Base-by-base conservation (phyloP, 2,329 filamentous ascomycete genomes). In the Fusarium luffae region DNA sequence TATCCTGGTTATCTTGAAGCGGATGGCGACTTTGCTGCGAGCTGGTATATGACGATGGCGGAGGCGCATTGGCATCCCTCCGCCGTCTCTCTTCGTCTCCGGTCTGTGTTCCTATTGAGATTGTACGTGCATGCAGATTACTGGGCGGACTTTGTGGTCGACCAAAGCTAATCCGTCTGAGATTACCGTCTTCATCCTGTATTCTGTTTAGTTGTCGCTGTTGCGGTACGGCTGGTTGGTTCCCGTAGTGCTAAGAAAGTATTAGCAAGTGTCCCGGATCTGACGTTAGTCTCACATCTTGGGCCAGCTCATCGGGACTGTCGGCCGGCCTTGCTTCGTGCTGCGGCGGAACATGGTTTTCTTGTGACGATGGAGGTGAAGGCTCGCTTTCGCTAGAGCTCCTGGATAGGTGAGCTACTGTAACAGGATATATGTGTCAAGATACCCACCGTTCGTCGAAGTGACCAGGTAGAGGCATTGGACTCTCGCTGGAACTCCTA, bases 301-400 rank as follows among this genome's bases (percentile, higher is more conserved):
- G 19, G 8, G 47, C 16, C 5, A 66, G 5, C 25, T 51, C 43
- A 32, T 68, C 65, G 1, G 64, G 64, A 7, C 65, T 68, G 10
- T 32, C 6, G 9, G 10, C 18, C 18, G 5, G 4, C 10, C 21
- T 13, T n/a, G 4, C 1, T 4, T 19, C 34, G 7, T 16, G 5
- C 1, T 9, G 47, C 11, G 4, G 6, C 16, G 12, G 0, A 3
- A 3, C 10, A 7, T 41, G 8, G 2, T 7, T 40, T 7, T 19
- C 21, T 18, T 46, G 34, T 4, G 40, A 54, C 7, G 25, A 28
- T 1, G n/a, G 10, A 3, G 10, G 12, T 3, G 25, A 14, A 46
- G 2, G 0, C 3, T 21, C 27, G 1, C 13, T 37, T 9, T 46
- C 42, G 14, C 50, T 41, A 2, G 7, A 7, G 11, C 7, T 23